Evolutionary conservation across 2,329 filamentous ascomycete genomes (phyloP).

Genomic region (Colletotrichum neosansevieriae): DNA sequence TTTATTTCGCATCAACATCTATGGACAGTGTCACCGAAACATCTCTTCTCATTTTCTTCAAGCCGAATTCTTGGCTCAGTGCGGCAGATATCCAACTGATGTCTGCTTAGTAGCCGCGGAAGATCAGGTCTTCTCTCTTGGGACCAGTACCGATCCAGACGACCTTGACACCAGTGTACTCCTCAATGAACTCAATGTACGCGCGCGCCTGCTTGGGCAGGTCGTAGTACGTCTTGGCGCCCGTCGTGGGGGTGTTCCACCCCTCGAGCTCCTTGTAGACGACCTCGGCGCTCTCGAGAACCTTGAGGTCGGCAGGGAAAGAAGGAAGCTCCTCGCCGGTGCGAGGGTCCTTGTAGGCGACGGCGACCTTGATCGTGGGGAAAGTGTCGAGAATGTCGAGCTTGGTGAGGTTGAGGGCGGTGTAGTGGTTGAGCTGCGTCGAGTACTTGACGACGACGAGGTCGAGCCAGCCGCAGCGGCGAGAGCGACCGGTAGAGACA

Average conservation of each 20-base stretch:
- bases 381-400: conserved; percentile 81
- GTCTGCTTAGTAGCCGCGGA: conserved; percentile 42
- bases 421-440: conserved; percentile 74
- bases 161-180: conserved; percentile 70
- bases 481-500: conserved; percentile 68
- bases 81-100: neutral
- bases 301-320: conserved; percentile 73
- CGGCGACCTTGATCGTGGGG: conserved; percentile 78
- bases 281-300: conserved; percentile 71
- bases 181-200: conserved; percentile 77
- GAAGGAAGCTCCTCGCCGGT: conserved; percentile 64
- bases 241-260: conserved; percentile 75
- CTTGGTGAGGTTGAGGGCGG: conserved; percentile 70
- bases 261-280: conserved; percentile 77
- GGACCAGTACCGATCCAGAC: conserved; percentile 72
- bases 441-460: conserved; percentile 77
- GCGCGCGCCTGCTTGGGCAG: conserved; percentile 73
- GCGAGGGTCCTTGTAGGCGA: conserved; percentile 70
- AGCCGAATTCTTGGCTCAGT: neutral
- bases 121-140: conserved; percentile 73
- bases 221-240: conserved; percentile 69
- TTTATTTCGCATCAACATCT: neutral
- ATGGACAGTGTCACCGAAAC: neutral
- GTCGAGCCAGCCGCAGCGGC: conserved; percentile 66
- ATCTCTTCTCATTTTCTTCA: neutral